Percentiles rank a stretch among this genome's conserved stretches.
Conservation (phyloP, 148 eudicot genomes). For the Pharnaceum exiguum region DNA sequence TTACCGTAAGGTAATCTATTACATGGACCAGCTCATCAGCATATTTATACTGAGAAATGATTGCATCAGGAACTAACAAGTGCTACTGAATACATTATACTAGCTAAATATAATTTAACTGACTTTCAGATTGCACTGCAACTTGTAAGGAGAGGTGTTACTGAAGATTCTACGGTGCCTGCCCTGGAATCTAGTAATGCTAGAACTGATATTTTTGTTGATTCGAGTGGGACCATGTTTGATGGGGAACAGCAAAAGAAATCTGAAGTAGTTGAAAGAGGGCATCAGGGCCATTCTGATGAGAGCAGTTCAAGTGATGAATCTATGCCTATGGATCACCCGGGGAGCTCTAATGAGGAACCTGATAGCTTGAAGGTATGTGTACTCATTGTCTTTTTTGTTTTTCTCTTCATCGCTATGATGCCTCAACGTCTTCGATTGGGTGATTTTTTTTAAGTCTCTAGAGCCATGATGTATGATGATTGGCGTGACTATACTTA, state of each 20-base stretch:
- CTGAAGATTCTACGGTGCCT: conserved; percentile 24
- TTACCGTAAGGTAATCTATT: conserved; percentile 72
- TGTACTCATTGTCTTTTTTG: conserved; percentile 1
- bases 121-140: conserved; percentile 74
- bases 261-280: conserved; percentile 27
- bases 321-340: conserved; percentile 22
- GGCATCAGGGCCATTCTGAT: conserved; percentile 26
- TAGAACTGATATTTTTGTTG: conserved; percentile 28
- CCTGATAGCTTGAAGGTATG: conserved; percentile 40
- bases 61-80: background rate
- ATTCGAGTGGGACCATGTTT: conserved; percentile 30
- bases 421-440: too few species aligned
- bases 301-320: conserved; percentile 27
- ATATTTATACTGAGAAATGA: background rate
- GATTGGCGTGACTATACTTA: too few species aligned
- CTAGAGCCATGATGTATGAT: too few species aligned
- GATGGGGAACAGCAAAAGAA: conserved; percentile 22
- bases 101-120: background rate
- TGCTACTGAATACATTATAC: background rate
- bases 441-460: too few species aligned
- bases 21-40: background rate
- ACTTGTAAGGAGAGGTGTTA: conserved; percentile 69
- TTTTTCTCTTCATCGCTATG: too few species aligned
- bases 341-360: conserved; percentile 18
- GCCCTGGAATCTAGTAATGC: conserved; percentile 21